Base-by-base conservation (phyloP, 768 basidiomycete species). In the Mycena chlorophos region DNA sequence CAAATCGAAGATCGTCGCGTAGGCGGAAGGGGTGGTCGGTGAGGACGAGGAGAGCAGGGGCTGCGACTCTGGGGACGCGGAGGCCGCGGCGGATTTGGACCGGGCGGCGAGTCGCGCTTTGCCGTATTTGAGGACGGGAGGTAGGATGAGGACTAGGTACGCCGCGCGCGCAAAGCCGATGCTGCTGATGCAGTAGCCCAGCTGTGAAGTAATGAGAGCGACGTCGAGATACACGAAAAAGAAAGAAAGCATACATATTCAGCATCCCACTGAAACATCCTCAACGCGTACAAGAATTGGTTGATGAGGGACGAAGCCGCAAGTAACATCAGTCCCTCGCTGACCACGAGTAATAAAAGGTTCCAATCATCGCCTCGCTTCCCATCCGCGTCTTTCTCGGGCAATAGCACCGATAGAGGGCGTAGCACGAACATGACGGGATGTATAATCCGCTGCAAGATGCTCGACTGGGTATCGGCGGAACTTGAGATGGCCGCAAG, bases 171-270 rank as follows among this genome's bases (percentile, higher is more conserved):
- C 65, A 28, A 71, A 71, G 5, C 84, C 83, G 10, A 83, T 64
- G 12, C 80, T 62, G 54, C 82, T 86, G 12, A 89, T 63, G 73
- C 78, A 90, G 64, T 90, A 90, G n/a, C 88, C 88, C n/a, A 85
- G 66, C 89, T 90, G 52, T 51, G 49, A 56, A 45, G 25, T 22
- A 28, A 45, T 52, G n/a, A 38, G 37, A n/a, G 20, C 17, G 22
- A 49, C 25, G 39, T 39, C 12, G 10, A 14, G 6, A 20, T 17
- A 14, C 30, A 49, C 3, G 12, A 4, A 12, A 51, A 19, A 12
- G 30, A 23, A 47, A 27, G 46, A 16, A n/a, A 64, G 62, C 79
- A 30, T 60, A 88, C 87, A 52, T 69, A 74, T 72, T 88, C 85
- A 20, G 89, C 75, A 25, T 70, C 77, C 90, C 89, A 92, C 3